Base-by-base conservation (phyloP, 805 yeast genomes). In the Zygotorulaspora chibaensis region DNA sequence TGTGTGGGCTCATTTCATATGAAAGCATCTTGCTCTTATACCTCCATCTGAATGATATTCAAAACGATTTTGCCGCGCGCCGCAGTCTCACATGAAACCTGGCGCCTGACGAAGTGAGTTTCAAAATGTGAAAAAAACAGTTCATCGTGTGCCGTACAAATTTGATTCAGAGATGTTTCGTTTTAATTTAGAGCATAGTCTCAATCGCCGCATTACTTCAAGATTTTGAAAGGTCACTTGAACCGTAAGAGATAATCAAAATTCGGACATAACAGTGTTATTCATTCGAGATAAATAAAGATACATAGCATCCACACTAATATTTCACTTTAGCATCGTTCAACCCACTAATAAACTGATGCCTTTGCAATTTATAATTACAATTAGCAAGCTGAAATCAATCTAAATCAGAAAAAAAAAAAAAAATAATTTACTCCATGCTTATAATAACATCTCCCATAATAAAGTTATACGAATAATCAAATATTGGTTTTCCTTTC, bases 361-460 rank as follows among this genome's bases (percentile, higher is more conserved):
- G 16, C 20, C 36, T n/a, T 7, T 6, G 12, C 5, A 16, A 33
- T 16, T 8, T 8, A 13, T 33, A 33, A 3, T 33, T 33, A 33
- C 36, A 33, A 33, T 33, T 17, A 13, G 36, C 36, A 33, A 33
- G 16, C 18, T 33, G 5, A 8, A 33, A 29, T 12, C 33, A 4
- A 29, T 8, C n/a, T 4, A 12, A 13, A 4, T 29, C 33, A 29
- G 13, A 33, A 33, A 33, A n/a, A n/a, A 13, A 33, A 29, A 26
- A 25, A 43, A 38, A 36, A 43, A 35, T 33, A 34, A 11, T 11
- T 25, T 43, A 43, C 47, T 43, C 47, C 47, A 27, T 43, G 47
- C 47, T 11, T 33, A 33, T 35, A 43, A 38, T 43, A 43, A 39
- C 47, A 43, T 43, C 42, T 43, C 47, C 47, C 47, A 38, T 38